These are phyloP conservation scores for Gymnopilus dilepis DNA, from an alignment of 768 basidiomycete species.

Conservation along the genomic window DNA sequence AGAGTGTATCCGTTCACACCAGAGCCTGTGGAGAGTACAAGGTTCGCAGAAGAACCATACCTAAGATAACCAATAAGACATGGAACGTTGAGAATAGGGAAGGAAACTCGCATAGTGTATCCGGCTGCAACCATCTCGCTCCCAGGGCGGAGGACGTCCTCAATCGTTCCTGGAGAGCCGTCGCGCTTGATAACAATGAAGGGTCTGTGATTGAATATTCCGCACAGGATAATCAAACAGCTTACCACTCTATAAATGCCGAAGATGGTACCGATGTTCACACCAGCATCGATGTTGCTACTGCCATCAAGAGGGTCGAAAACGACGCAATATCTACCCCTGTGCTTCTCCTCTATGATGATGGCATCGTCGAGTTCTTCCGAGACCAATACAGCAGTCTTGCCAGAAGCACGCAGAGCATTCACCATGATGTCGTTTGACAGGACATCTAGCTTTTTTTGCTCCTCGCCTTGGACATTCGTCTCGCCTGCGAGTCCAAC, in stretches of 20 bases:
- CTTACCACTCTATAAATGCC: slow-evolving; percentile 92
- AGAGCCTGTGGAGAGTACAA: slow-evolving; percentile 92
- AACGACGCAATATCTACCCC: slow-evolving; percentile 94
- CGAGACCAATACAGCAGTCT: slow-evolving; percentile 94
- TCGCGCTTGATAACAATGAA: slow-evolving; percentile 53
- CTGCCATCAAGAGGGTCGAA: slow-evolving; percentile 97
- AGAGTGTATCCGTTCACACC: slow-evolving; percentile 99
- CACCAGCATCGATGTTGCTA: slow-evolving; percentile 98
- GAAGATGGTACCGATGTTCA: slow-evolving; percentile 97
- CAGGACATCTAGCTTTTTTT: slow-evolving; percentile 98
- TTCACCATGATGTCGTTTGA: slow-evolving; percentile 99
- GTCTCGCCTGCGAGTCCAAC: slow-evolving; percentile 96
- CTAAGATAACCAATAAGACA: slow-evolving; percentile 30
- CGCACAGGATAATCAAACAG: slow-evolving; percentile 22
- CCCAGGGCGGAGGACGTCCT: slow-evolving; percentile 92
- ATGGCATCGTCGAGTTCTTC: slow-evolving; percentile 95
- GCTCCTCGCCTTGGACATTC: slow-evolving; percentile 97
- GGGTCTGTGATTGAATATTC: slow-evolving; percentile 5
- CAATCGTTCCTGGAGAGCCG: slow-evolving; percentile 78
- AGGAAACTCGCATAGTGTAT: slow-evolving; percentile 82
- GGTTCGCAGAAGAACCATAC: slow-evolving; percentile 93
- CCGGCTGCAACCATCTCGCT: slow-evolving; percentile 98
- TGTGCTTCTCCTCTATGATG: slow-evolving; percentile 80
- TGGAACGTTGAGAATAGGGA: background rate
- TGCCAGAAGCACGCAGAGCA: slow-evolving; percentile 93